Evolutionary conservation across 1,284 basidiomycete species (phyloP).

Genomic region (Afroboletus lepidellus): DNA sequence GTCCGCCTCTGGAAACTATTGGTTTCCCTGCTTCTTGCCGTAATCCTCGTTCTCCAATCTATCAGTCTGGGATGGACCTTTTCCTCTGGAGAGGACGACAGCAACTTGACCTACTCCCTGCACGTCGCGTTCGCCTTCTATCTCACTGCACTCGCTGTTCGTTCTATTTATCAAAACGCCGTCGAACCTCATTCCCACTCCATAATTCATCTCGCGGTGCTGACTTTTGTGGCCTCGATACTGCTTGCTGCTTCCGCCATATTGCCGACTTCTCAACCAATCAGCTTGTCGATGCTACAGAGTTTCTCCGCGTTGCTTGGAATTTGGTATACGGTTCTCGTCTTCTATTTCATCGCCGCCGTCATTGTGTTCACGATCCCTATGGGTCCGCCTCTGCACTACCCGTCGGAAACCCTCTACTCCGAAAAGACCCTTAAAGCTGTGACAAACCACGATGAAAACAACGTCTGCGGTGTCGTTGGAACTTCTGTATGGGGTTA

Average conservation of each 20-base stretch:
- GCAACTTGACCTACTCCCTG: conserved; percentile 44
- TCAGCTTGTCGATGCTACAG: conserved; percentile 13
- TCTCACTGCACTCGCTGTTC: conserved; percentile 50
- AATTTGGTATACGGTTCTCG: conserved; percentile 29
- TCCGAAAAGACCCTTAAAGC: conserved; percentile 62
- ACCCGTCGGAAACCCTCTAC: conserved; percentile 70
- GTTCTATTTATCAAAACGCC: conserved; percentile 53
- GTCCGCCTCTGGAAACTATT: conserved; percentile 56
- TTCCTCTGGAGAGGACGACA: conserved; percentile 36
- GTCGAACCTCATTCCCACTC: conserved; percentile 55
- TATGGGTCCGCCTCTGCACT: conserved; percentile 72
- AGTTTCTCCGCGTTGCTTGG: conserved; percentile 12
- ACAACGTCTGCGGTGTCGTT: conserved; percentile 66
- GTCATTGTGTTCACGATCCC: conserved; percentile 58
- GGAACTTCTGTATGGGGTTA: conserved; percentile 36
- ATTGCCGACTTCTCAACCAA: conserved; percentile 43
- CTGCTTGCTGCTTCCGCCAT: conserved; percentile 53
- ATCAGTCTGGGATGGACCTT: conserved; percentile 52
- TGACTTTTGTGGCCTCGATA: conserved; percentile 55
- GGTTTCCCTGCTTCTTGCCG: conserved; percentile 44
- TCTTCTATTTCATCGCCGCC: conserved; percentile 27
- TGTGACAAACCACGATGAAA: conserved; percentile 53
- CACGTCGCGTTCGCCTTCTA: conserved; percentile 63
- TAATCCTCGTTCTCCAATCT: conserved; percentile 50
- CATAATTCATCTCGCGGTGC: conserved; percentile 62